Percentiles rank a stretch among this genome's conserved stretches.
Evolutionary conservation across 352 stramenopile genomes (phyloP).

Genomic region (Phytophthora sp.): DNA sequence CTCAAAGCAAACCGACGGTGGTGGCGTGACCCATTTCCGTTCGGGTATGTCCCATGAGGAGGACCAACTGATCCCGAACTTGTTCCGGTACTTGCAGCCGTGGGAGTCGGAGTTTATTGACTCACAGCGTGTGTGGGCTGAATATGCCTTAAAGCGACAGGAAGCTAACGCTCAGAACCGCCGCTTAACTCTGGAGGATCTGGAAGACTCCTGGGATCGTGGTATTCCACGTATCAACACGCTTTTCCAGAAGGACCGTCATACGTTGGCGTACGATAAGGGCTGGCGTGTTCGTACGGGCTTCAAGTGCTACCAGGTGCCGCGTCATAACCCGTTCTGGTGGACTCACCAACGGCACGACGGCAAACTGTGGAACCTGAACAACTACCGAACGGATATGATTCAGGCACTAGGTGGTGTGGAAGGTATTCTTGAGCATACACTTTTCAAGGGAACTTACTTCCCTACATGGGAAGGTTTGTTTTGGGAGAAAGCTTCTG

Average conservation of each 20-base stretch:
- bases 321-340: slow-evolving; percentile 99
- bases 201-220: slow-evolving; percentile 99
- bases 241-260: slow-evolving; percentile 97
- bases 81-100: slow-evolving; percentile 99
- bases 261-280: slow-evolving; percentile 99
- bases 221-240: slow-evolving; percentile 98
- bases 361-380: slow-evolving; percentile 99
- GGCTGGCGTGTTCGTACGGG: slow-evolving; percentile 98
- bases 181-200: slow-evolving; percentile 98
- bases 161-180: slow-evolving; percentile 99
- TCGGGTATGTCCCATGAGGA: slow-evolving; percentile 97
- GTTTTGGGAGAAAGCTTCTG: slow-evolving; percentile 99
- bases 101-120: slow-evolving; percentile 99
- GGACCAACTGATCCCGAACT: slow-evolving; percentile 99
- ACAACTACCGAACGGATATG: slow-evolving; percentile 99
- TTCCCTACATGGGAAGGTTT: slow-evolving; percentile 99
- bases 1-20: slow-evolving; percentile 98
- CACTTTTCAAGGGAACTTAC: slow-evolving; percentile 99
- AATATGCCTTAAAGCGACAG: slow-evolving; percentile 99
- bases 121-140: slow-evolving; percentile 99
- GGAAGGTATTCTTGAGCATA: slow-evolving; percentile 99
- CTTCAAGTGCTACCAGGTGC: slow-evolving; percentile 99
- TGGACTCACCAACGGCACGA: slow-evolving; percentile 99
- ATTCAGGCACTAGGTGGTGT: slow-evolving; percentile 99
- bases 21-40: slow-evolving; percentile 99